Percentiles rank a stretch among this genome's conserved stretches.
These are phyloP conservation scores for Eucalyptus sp. DNA, from an alignment of 345 rosid genomes.

Conservation along the genomic window DNA sequence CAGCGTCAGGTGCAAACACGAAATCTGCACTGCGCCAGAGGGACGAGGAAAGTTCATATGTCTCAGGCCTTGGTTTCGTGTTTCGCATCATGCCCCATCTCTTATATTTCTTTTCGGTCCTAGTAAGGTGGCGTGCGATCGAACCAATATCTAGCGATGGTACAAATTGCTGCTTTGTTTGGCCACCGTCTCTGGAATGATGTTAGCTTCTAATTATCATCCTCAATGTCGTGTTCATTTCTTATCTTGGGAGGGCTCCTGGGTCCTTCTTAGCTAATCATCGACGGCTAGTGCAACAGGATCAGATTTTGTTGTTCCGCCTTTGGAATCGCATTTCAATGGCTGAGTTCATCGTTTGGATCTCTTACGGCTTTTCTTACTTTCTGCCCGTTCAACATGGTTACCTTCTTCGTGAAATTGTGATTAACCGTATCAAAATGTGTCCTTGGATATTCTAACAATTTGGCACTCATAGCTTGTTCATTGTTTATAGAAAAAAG, in stretches of 20 bases:
- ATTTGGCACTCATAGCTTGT: neutral
- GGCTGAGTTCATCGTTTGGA: neutral
- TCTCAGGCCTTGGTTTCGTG: neutral
- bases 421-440: neutral
- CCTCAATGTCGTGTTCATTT: neutral
- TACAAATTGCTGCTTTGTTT: neutral
- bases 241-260: neutral
- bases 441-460: neutral
- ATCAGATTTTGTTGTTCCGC: neutral
- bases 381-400: neutral
- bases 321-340: neutral
- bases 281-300: neutral
- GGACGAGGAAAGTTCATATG: neutral
- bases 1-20: neutral
- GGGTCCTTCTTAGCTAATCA: neutral
- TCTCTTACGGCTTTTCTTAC: neutral
- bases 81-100: neutral
- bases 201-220: neutral
- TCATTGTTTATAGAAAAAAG: too few relatives aligned
- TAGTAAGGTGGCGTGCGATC: neutral
- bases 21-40: neutral
- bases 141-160: neutral
- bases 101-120: neutral
- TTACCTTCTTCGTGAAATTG: neutral
- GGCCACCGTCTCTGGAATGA: neutral